Percentiles rank a stretch among this genome's conserved stretches.
Conservation (phyloP, 176 grass and related monocot genomes). For the Carex cristatella region DNA sequence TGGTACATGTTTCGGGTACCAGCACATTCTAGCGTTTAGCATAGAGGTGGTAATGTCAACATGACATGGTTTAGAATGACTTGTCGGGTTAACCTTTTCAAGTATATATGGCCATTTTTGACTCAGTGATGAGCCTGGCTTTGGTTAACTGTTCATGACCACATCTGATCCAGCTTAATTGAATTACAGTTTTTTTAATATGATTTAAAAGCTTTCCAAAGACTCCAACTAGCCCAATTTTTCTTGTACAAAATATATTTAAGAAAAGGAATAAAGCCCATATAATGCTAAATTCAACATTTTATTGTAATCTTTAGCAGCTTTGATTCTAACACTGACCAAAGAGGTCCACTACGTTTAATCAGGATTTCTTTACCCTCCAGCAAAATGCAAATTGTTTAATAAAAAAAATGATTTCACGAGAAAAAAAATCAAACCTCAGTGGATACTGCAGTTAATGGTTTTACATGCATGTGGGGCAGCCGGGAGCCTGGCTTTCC, state of each 20-base stretch:
- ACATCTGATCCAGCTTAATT: not conserved
- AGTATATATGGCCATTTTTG: not conserved
- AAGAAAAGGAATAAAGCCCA: not conserved
- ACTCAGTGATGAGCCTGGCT: not conserved
- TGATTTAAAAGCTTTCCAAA: not conserved
- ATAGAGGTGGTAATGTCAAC: not conserved
- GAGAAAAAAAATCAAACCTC: conserved; percentile 40
- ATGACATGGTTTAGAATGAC: not conserved
- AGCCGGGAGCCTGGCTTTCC: conserved; percentile 54
- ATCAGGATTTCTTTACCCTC: not conserved
- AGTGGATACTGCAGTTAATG: conserved; percentile 21
- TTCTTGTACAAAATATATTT: not conserved
- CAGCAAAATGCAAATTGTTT: not conserved
- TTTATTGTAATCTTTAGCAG: not conserved
- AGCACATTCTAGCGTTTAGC: not conserved
- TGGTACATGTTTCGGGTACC: not conserved
- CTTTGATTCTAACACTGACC: not conserved
- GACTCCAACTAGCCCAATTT: not conserved
- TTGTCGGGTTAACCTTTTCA: not conserved
- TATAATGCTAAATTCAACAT: not conserved
- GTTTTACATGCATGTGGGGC: conserved; percentile 67
- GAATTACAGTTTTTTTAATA: not conserved
- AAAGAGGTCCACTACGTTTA: not conserved
- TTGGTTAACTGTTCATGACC: not conserved
- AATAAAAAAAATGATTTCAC: not conserved